These are phyloP conservation scores for Calocera viscosa DNA, from an alignment of 768 basidiomycete genomes.

Conservation along the genomic window DNA sequence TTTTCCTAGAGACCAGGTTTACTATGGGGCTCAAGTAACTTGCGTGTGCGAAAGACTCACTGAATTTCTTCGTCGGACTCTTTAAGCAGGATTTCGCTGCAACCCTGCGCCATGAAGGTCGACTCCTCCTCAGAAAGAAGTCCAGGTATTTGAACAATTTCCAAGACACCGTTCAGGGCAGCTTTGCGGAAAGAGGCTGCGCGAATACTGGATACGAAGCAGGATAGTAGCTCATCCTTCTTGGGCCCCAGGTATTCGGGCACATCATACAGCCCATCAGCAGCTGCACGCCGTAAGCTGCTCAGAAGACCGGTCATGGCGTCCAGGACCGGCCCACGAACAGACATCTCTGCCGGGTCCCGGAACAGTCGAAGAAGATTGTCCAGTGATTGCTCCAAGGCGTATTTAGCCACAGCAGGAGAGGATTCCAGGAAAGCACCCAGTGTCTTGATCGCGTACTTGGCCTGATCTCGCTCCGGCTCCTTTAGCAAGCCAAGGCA, in stretches of 20 bases:
- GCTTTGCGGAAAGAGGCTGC: conserved; percentile 39
- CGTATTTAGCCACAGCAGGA: conserved; percentile 56
- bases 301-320: conserved; percentile 37
- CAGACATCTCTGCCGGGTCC: conserved; percentile 53
- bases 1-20: conserved; percentile 34
- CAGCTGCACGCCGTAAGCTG: conserved; percentile 35
- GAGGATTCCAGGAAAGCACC: conserved; percentile 57
- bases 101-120: conserved; percentile 61
- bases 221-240: conserved; percentile 65
- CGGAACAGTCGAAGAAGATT: conserved; percentile 68
- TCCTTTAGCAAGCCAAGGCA: conserved; percentile 69
- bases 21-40: background rate
- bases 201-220: conserved; percentile 48
- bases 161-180: conserved; percentile 53
- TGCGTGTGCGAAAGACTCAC: conserved; percentile 26
- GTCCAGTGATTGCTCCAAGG: conserved; percentile 53
- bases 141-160: conserved; percentile 48
- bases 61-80: conserved; percentile 44
- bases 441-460: conserved; percentile 72
- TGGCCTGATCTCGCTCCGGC: conserved; percentile 88
- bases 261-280: conserved; percentile 7
- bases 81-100: conserved; percentile 53
- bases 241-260: conserved; percentile 11
- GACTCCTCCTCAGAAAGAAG: conserved; percentile 63
- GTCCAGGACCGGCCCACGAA: conserved; percentile 51